These are phyloP conservation scores for Paracorniculantispora psalliotae DNA, from an alignment of 2,329 filamentous ascomycete genomes.

Conservation along the genomic window DNA sequence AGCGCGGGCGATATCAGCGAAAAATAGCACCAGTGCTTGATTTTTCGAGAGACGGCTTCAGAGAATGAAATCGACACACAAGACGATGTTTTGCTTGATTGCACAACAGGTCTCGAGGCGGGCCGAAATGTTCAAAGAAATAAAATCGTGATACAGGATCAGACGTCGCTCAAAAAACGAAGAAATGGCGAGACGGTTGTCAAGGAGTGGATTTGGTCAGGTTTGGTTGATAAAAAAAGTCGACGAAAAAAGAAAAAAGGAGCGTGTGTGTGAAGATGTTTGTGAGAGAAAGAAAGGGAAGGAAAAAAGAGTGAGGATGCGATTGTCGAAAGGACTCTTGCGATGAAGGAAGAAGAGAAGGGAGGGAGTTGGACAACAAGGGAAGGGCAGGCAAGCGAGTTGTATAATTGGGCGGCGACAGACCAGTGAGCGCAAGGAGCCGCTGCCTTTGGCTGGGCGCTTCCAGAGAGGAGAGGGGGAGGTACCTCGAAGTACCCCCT, in stretches of 20 bases:
- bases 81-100: constrained; percentile 10
- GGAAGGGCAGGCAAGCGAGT: neutral
- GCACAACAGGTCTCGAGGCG: constrained; percentile 9
- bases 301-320: constrained; percentile 2
- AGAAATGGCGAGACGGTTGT: neutral
- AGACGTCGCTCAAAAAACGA: constrained; percentile 1
- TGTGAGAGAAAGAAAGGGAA: neutral
- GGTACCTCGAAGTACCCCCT: constrained; percentile 2
- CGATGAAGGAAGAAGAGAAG: neutral
- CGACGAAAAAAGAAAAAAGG: neutral
- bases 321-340: constrained; percentile 2
- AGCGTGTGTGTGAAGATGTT: constrained; percentile 6
- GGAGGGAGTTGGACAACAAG: neutral
- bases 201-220: constrained; percentile 12
- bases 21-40: too few relatives aligned
- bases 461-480: neutral
- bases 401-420: constrained; percentile 6
- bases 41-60: too few relatives aligned
- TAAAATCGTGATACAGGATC: constrained; percentile 5
- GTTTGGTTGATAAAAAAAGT: neutral
- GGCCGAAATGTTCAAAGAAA: neutral
- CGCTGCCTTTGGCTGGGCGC: neutral
- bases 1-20: too few relatives aligned
- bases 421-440: neutral
- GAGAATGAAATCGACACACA: too few relatives aligned